Conservation (phyloP, 352 stramenopile genomes). For the Globisporangium cederbergense region DNA sequence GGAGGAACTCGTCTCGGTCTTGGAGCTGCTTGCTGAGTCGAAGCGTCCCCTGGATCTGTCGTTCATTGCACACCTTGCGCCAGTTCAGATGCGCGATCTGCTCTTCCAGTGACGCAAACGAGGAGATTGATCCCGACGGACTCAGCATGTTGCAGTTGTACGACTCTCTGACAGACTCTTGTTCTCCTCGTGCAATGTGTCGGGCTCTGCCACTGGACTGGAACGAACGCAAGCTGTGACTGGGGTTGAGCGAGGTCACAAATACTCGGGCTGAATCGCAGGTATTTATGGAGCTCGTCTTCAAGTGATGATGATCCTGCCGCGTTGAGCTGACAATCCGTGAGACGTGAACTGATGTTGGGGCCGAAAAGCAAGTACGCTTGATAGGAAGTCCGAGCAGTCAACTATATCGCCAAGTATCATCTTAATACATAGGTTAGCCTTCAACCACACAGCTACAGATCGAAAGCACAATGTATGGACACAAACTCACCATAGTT, state of each 20-base stretch:
- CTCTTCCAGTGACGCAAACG: slow-evolving; percentile 62
- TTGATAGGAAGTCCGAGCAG: neutral
- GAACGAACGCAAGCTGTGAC: neutral
- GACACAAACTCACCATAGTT: neutral
- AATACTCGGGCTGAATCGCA: neutral
- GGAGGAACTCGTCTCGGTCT: slow-evolving; percentile 58
- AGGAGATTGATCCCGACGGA: slow-evolving; percentile 12
- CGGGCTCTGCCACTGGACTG: neutral
- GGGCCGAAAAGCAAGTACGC: neutral
- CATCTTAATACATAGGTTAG: neutral
- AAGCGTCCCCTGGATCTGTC: slow-evolving; percentile 61
- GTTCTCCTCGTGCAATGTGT: neutral
- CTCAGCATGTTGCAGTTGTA: neutral
- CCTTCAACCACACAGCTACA: neutral
- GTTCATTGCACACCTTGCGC: slow-evolving; percentile 71
- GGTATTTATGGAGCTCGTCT: slow-evolving; percentile 12
- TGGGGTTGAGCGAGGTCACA: neutral
- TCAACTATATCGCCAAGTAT: neutral
- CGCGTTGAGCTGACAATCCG: neutral
- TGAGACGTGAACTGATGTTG: neutral
- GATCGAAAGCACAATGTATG: neutral
- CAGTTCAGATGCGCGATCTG: slow-evolving; percentile 67
- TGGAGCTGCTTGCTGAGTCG: slow-evolving; percentile 57
- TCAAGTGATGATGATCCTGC: neutral
- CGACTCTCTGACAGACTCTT: neutral